These are phyloP conservation scores for Microglena sp. DNA, from an alignment of 139 green algal genomes.

Conservation along the genomic window DNA sequence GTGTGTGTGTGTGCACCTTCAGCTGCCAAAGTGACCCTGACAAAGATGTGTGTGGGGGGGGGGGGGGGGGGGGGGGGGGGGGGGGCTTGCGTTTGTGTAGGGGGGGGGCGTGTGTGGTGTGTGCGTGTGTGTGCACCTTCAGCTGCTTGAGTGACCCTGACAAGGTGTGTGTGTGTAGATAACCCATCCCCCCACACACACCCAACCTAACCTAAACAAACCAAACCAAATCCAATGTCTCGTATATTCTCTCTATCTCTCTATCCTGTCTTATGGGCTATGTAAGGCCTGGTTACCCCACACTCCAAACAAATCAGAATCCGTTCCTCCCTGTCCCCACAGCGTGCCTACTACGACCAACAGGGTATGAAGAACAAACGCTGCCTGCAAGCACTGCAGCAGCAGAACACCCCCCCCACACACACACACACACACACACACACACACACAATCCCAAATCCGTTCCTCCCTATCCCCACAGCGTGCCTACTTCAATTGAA, in stretches of 20 bases:
- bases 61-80: neutral
- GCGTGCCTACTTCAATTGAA: slow-evolving; percentile 39
- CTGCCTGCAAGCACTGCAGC: neutral
- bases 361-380: neutral
- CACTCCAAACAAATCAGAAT: neutral
- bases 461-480: neutral
- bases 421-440: neutral
- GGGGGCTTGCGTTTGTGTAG: neutral
- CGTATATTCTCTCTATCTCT: neutral
- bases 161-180: too few species aligned
- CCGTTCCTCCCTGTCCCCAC: too few species aligned
- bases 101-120: too few species aligned
- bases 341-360: slow-evolving; percentile 27
- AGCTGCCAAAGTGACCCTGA: slow-evolving; percentile 44
- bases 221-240: neutral
- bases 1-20: slow-evolving; percentile 24
- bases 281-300: neutral
- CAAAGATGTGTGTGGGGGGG: slow-evolving; percentile 13
- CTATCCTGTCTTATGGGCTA: neutral
- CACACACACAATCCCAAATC: neutral
- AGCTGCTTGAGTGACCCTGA: too few species aligned
- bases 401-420: neutral
- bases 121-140: too few species aligned
- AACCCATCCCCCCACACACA: neutral
- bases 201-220: neutral